These are phyloP conservation scores for Lophiostoma macrostomum DNA, from an alignment of 495 filamentous ascomycete species.

Conservation along the genomic window DNA sequence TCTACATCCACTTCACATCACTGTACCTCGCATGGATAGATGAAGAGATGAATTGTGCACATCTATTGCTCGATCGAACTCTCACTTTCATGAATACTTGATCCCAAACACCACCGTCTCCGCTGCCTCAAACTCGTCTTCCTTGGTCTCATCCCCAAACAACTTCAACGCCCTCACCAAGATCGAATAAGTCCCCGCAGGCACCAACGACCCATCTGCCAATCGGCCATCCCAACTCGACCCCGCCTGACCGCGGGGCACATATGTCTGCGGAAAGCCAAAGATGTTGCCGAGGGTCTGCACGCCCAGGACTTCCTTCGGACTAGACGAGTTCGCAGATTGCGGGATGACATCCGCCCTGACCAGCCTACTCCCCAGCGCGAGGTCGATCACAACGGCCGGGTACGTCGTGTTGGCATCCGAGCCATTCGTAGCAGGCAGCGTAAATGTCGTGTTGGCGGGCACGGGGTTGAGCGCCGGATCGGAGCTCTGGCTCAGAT, in stretches of 20 bases:
- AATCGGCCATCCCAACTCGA: neutral
- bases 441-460: constrained; percentile 1
- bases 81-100: neutral
- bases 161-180: constrained; percentile 7
- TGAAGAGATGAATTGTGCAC: neutral
- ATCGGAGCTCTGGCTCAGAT: neutral
- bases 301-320: neutral
- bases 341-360: constrained; percentile 2
- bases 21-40: no score
- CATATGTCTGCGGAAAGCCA: neutral
- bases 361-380: neutral
- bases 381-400: neutral
- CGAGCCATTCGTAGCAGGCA: constrained; percentile 10
- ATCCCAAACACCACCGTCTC: neutral
- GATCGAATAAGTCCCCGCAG: constrained; percentile 1
- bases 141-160: neutral
- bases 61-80: neutral
- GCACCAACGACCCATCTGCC: neutral
- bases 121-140: neutral
- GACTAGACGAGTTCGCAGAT: neutral
- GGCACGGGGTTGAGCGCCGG: neutral
- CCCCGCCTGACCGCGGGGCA: neutral
- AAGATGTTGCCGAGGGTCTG: neutral
- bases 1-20: no score
- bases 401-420: neutral